A percentile compares a stretch with the other conserved stretches of the same genome.
phyloP scores from a whole-genome alignment of 2,329 filamentous ascomycete genomes.

The Talaromyces sp. region DNA sequence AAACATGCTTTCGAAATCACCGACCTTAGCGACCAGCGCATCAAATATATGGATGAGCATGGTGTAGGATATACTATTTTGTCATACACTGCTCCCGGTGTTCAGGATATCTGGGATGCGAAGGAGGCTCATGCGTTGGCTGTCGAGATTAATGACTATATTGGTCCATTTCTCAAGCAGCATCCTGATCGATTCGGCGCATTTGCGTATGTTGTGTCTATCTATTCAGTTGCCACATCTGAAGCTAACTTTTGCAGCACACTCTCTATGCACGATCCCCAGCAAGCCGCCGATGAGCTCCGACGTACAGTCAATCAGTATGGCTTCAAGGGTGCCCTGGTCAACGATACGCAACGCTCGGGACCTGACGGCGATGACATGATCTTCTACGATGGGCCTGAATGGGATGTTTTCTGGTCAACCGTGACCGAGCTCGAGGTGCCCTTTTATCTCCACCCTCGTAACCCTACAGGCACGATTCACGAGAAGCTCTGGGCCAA shows the following conservation, averaged over 20 bases:
- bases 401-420: conserved; percentile 42
- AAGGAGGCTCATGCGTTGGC: conserved; percentile 26
- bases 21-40: conserved; percentile 15
- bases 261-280: conserved; percentile 25
- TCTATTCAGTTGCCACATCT: neutral
- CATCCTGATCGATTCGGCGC: conserved; percentile 17
- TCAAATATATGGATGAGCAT: conserved; percentile 22
- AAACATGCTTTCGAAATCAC: conserved; percentile 22
- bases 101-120: conserved; percentile 26
- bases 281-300: conserved; percentile 25
- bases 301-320: conserved; percentile 44
- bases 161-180: conserved; percentile 23
- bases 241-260: neutral
- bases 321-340: conserved; percentile 57
- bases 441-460: conserved; percentile 27
- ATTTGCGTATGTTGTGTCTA: conserved; percentile 11
- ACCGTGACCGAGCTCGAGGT: conserved; percentile 24
- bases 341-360: conserved; percentile 56
- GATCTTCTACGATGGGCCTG: conserved; percentile 57
- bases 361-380: conserved; percentile 53
- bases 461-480: conserved; percentile 40
- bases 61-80: conserved; percentile 29
- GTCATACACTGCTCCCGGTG: conserved; percentile 28
- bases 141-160: conserved; percentile 28
- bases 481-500: conserved; percentile 26